These are phyloP conservation scores for Boletellus dicymbophilus DNA, from an alignment of 1,284 basidiomycete genomes.

Conservation along the genomic window DNA sequence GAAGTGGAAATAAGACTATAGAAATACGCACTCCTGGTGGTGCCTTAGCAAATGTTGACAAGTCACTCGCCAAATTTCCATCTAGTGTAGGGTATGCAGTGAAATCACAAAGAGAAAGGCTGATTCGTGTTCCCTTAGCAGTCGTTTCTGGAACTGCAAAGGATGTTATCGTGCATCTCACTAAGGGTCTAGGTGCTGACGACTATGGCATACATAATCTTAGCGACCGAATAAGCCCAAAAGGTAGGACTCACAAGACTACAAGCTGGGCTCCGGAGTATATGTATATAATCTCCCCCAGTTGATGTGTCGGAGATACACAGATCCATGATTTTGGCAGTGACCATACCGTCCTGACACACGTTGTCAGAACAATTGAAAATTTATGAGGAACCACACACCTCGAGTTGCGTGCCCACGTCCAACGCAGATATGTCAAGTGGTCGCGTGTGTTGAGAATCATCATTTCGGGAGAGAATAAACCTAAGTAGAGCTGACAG, in stretches of 20 bases:
- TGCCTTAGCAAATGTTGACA: slow-evolving; percentile 74
- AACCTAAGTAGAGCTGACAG: slow-evolving; percentile 44
- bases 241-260: slow-evolving; percentile 46
- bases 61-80: slow-evolving; percentile 62
- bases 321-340: slow-evolving; percentile 63
- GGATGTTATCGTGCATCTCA: slow-evolving; percentile 73
- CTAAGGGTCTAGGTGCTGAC: slow-evolving; percentile 47
- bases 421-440: slow-evolving; percentile 66
- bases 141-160: slow-evolving; percentile 62
- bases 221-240: slow-evolving; percentile 1
- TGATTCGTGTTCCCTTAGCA: slow-evolving; percentile 81
- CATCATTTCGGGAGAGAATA: slow-evolving; percentile 39
- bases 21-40: slow-evolving; percentile 79
- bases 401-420: slow-evolving; percentile 70
- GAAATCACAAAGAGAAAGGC: slow-evolving; percentile 64
- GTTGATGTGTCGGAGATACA: slow-evolving; percentile 48
- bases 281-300: slow-evolving; percentile 39
- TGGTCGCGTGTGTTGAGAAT: slow-evolving; percentile 36
- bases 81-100: slow-evolving; percentile 69
- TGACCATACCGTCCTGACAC: slow-evolving; percentile 66
- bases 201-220: slow-evolving; percentile 35
- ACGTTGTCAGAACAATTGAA: slow-evolving; percentile 8
- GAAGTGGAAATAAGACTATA: not conserved
- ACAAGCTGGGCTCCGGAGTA: slow-evolving; percentile 53
- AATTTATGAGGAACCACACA: slow-evolving; percentile 30